phyloP scores from a whole-genome alignment of 139 green algal genomes.

The Yamagishiella unicocca region DNA sequence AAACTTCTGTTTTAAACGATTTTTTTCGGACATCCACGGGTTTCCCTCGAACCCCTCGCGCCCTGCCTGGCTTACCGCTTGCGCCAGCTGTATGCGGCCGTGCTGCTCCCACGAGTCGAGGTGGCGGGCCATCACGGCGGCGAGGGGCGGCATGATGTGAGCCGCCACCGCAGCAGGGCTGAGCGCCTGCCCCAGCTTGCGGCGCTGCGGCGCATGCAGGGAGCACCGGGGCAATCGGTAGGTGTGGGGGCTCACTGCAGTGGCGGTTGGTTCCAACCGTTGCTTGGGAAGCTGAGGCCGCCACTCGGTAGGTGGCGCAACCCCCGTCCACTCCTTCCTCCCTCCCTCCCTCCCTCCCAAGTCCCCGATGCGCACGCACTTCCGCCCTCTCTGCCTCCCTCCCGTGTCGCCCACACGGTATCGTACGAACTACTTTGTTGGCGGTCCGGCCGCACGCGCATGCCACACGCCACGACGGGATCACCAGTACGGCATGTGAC shows the following conservation, averaged over 20 bases:
- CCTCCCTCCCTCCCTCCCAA: not conserved
- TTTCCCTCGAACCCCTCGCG: too few species aligned
- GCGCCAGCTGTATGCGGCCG: not conserved
- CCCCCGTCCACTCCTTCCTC: not conserved
- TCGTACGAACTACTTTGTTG: too few species aligned
- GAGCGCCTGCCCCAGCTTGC: conserved; percentile 8
- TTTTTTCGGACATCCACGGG: too few species aligned
- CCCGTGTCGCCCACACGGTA: too few species aligned
- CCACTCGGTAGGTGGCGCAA: not conserved
- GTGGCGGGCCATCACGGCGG: not conserved
- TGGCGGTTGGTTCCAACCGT: not conserved
- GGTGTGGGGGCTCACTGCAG: not conserved
- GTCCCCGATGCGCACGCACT: not conserved
- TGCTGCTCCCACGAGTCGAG: conserved; percentile 5
- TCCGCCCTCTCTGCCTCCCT: not conserved
- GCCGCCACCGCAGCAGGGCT: not conserved
- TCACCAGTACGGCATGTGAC: too few species aligned
- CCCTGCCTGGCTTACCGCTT: not conserved
- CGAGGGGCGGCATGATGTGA: not conserved
- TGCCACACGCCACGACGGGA: too few species aligned
- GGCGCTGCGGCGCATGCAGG: not conserved
- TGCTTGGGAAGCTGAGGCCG: not conserved
- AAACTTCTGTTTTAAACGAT: too few species aligned
- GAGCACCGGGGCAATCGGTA: too few species aligned
- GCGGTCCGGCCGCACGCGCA: too few species aligned